Percentiles rank a stretch among this genome's conserved stretches.
Evolutionary conservation across 2,329 filamentous ascomycete genomes (phyloP).

Genomic region (Fusarium miscanthi): DNA sequence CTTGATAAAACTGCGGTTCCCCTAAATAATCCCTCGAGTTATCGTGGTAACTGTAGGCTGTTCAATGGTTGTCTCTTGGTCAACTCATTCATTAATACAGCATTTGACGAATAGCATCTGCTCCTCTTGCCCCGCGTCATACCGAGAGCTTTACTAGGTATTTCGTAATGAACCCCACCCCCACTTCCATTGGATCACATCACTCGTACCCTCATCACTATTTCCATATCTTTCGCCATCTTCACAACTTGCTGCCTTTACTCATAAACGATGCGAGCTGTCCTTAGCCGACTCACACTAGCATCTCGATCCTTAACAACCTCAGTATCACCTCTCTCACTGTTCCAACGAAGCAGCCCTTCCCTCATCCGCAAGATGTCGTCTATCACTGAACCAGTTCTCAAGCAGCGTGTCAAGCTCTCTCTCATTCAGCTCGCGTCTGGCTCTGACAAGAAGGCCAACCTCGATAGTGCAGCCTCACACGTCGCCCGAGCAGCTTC

Average conservation of each 20-base stretch:
- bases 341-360: conserved; percentile 26
- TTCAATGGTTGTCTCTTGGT: not conserved
- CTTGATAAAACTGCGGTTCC: not conserved
- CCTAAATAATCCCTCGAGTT: not conserved
- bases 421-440: conserved; percentile 85
- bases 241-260: not conserved
- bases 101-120: conserved; percentile 14
- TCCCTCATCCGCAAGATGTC: conserved; percentile 51
- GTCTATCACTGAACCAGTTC: conserved; percentile 55
- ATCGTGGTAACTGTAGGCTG: not conserved
- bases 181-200: conserved; percentile 27
- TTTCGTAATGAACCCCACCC: conserved; percentile 33
- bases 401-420: conserved; percentile 82
- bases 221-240: conserved; percentile 5
- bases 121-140: conserved; percentile 27
- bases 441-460: conserved; percentile 83
- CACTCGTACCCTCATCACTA: conserved; percentile 9
- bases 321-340: conserved; percentile 23
- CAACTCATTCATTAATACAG: conserved; percentile 1
- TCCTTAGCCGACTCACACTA: conserved; percentile 18
- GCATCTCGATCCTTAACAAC: conserved; percentile 25
- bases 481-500: conserved; percentile 85
- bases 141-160: not conserved
- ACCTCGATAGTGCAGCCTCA: conserved; percentile 81
- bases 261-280: conserved; percentile 32